Conservation (phyloP, 805 yeast species). For the Komagataella pseudopastoris region DNA sequence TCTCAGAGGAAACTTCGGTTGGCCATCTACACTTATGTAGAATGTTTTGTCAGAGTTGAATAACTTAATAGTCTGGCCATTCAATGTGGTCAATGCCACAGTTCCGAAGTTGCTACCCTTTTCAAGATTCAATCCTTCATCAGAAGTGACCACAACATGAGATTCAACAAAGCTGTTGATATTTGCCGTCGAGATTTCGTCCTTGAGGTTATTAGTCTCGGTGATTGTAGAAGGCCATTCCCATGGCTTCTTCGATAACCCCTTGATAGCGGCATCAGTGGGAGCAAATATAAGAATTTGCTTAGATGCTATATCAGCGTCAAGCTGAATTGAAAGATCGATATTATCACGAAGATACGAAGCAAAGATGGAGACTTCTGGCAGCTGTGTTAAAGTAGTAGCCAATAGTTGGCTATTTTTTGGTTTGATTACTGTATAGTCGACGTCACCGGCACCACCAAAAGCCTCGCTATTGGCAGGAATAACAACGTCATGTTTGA, state of each 20-base stretch:
- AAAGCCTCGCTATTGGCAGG: constrained; percentile 1
- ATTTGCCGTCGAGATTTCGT: constrained; percentile 35
- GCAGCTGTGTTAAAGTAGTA: constrained; percentile 23
- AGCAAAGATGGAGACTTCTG: constrained; percentile 46
- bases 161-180: constrained; percentile 43
- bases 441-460: background rate
- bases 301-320: constrained; percentile 12
- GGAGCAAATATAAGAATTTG: constrained; percentile 57
- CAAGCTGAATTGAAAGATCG: constrained; percentile 30
- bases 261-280: constrained; percentile 42
- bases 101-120: constrained; percentile 8
- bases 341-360: constrained; percentile 57
- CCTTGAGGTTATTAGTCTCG: constrained; percentile 26
- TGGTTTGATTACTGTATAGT: constrained; percentile 8
- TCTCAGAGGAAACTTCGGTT: constrained; percentile 13
- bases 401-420: constrained; percentile 16
- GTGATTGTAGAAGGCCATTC: constrained; percentile 48
- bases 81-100: constrained; percentile 18
- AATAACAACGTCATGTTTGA: constrained; percentile 1
- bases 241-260: constrained; percentile 59
- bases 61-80: constrained; percentile 21
- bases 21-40: constrained; percentile 19
- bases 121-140: constrained; percentile 3
- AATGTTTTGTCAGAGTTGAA: constrained; percentile 21
- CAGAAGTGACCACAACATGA: constrained; percentile 33